A percentile compares a stretch with the other conserved stretches of the same genome.
These are phyloP conservation scores for Plasmodium knowlesi DNA, from an alignment of 169 alveolate species.

Conservation along the genomic window DNA sequence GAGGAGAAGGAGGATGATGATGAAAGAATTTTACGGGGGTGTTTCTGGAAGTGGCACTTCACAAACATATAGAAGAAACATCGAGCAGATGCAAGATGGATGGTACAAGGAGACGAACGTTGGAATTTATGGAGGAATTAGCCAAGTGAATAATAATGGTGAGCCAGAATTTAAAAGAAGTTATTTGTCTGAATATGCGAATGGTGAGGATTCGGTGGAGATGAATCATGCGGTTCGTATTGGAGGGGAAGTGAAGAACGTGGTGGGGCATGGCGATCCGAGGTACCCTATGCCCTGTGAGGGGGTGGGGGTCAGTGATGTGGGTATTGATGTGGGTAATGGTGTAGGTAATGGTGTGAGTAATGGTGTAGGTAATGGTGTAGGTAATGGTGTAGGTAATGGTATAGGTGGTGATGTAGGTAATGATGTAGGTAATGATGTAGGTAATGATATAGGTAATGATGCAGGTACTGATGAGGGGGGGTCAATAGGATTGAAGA, in stretches of 20 bases:
- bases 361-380: too few relatives aligned
- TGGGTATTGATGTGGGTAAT: too few relatives aligned
- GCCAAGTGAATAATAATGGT: not conserved
- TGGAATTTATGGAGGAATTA: not conserved
- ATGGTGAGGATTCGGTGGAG: not conserved
- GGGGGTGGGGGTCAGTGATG: not conserved
- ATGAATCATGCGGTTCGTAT: not conserved
- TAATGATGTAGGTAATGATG: too few relatives aligned
- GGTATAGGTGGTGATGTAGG: too few relatives aligned
- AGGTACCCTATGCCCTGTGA: not conserved
- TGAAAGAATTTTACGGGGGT: not conserved
- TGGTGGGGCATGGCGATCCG: not conserved
- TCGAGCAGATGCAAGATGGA: not conserved
- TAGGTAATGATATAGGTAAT: too few relatives aligned
- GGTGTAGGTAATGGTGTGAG: too few relatives aligned
- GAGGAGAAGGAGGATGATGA: not conserved
- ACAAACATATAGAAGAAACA: not conserved
- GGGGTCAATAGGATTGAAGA: not conserved
- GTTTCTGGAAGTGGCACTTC: not conserved
- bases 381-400: too few relatives aligned
- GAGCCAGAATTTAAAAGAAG: not conserved
- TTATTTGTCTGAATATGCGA: not conserved
- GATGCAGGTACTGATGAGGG: not conserved
- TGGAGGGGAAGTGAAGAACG: not conserved
- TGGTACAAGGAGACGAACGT: not conserved